Percentiles rank a stretch among this genome's conserved stretches.
These are phyloP conservation scores for Trametes hirsuta DNA, from an alignment of 1,284 basidiomycete species.

Conservation along the genomic window DNA sequence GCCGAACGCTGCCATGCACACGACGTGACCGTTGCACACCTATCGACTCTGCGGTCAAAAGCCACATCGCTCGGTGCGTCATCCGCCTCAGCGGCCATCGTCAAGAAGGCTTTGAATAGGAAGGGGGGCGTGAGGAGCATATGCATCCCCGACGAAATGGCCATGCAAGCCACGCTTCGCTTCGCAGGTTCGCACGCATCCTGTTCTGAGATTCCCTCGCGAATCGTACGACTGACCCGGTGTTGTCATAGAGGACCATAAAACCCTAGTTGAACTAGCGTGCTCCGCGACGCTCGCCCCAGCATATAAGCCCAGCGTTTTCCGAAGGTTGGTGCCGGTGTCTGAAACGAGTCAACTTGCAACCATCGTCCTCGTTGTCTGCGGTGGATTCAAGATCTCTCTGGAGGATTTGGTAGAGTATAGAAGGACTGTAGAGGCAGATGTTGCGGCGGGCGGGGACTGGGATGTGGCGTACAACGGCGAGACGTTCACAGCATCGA, in stretches of 20 bases:
- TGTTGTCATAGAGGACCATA: conserved; percentile 67
- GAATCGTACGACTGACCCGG: background rate
- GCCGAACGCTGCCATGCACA: conserved; percentile 43
- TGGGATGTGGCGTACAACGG: conserved; percentile 48
- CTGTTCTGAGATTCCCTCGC: background rate
- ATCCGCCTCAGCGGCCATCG: conserved; percentile 57
- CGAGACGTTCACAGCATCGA: conserved; percentile 27
- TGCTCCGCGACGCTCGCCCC: conserved; percentile 69
- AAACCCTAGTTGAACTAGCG: conserved; percentile 71
- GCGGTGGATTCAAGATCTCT: conserved; percentile 74
- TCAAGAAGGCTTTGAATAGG: conserved; percentile 65
- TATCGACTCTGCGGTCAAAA: conserved; percentile 58
- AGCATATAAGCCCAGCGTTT: conserved; percentile 61
- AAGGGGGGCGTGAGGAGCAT: conserved; percentile 57
- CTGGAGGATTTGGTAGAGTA: conserved; percentile 55
- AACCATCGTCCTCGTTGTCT: conserved; percentile 67
- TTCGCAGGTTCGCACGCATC: conserved; percentile 55
- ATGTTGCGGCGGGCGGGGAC: conserved; percentile 30
- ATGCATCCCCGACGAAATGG: conserved; percentile 66
- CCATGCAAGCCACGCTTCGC: conserved; percentile 56
- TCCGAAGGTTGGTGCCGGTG: conserved; percentile 51
- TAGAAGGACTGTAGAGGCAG: conserved; percentile 40
- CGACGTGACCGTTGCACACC: conserved; percentile 55
- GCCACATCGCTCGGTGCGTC: conserved; percentile 76
- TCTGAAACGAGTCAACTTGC: conserved; percentile 30